Evolutionary conservation across 2,329 filamentous ascomycete genomes (phyloP), one percentile per base, ranked within the genome.

Genomic region (Corinectria fuckeliana): DNA sequence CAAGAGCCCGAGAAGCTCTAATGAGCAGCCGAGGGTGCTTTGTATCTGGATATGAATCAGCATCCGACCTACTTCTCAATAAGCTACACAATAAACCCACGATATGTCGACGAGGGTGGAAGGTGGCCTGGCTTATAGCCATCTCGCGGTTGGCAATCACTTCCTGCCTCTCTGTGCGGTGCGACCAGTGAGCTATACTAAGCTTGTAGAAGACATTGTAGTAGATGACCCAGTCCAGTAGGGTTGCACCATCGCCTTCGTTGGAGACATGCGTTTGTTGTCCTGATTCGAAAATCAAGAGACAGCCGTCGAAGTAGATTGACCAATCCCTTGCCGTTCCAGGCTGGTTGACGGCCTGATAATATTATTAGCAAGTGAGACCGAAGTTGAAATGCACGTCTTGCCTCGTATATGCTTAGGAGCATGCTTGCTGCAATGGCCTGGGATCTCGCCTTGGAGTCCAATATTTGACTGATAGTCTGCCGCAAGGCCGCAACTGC

Each of bases 161-260:
- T 21, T 45, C 38, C 23, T 57, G 54, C 30, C 20, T 39, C 10
- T 25, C 21, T 1, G 54, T 57, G 7, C 39, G 16, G 23, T 30
- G 54, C 21, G 18, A 2, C 54, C 54, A 51, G 7, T 57, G 54
- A 3, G 47, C 44, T 6, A 57, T 51, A 14, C 54, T 36, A 2
- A 57, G 30, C 4, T 57, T 57, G 48, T 50, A 57, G 38, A 57
- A 51, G 7, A 50, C 14, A 20, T 57, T 57, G 21, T 56, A 56
- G 21, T 56, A 56, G 1, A 56, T 25, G 6, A 51, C 47, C 54
- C 47, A 56, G 18, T 50, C 54, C 14, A 56, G n/a, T 3, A 57
- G 55, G 8, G 55, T 57, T 1, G 39, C 41, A 8, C 41, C 41
- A 18, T 57, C 48, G 1, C 48, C 41, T 13, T 32, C 18, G 36